Base-by-base conservation (phyloP, 768 basidiomycete species). In the Baorangia bicolor region DNA sequence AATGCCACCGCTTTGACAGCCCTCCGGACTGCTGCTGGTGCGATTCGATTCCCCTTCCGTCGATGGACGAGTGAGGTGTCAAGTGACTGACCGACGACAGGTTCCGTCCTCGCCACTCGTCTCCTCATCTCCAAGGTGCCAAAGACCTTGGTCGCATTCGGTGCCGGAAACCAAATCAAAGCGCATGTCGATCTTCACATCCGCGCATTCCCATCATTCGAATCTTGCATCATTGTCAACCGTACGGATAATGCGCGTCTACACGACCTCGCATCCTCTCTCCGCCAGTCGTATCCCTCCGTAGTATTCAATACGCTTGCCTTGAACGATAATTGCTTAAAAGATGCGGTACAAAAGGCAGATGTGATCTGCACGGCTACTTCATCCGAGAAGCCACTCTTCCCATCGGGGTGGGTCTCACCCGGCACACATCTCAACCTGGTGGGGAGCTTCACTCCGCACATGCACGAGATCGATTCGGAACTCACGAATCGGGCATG, bases 1-100 rank as follows among this genome's bases (percentile, higher is more conserved):
- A 95, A 95, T 64, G 88, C 93, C 1, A 75, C 86, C 28, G 78
- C 77, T 37, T 72, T 95, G 62, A 95, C 94, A 2, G 88, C 92
- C 6, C 70, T 93, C 30, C 72, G 94, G 40, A 96, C 89, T 53
- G 92, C 92, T 48, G 89, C 89, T 58, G 89, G 92, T 87, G 56
- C 55, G 72, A 51, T 50, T 18, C 1, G 2, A 35, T 46, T 30
- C 16, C 18, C 3, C 18, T 13, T 14, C 4, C n/a, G 39, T 35
- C 12, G 7, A 49, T 4, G 28, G 8, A 14, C n/a, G 5, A 44
- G 11, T 11, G 27, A 12, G 30, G 28, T n/a, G 14, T 54, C 27
- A 45, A 38, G 4, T 23, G n/a, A 41, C 47, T 42, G 28, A 53
- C 37, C 6, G 10, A 35, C 8, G 14, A 45, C 57, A 90, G 90